Percentiles rank a stretch among this genome's conserved stretches.
Evolutionary conservation across 78 protist species (phyloP).

Genomic region (Salpingoeca rosetta): DNA sequence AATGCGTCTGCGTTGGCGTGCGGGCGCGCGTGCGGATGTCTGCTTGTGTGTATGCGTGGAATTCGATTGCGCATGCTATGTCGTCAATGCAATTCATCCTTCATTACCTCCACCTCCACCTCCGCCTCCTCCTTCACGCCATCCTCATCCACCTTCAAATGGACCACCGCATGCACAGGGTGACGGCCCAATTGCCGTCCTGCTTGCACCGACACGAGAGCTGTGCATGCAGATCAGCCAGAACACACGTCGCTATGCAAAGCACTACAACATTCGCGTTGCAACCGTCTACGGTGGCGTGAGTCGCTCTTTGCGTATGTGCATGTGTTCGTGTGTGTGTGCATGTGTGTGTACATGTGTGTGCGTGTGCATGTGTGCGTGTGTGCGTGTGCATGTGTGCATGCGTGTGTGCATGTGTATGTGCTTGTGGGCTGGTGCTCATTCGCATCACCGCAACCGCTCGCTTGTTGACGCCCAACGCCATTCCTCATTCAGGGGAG

Average conservation of each 20-base stretch:
- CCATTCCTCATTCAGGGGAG: conserved; percentile 71
- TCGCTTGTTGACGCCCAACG: conserved; percentile 18
- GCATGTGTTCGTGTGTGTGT: too few relatives aligned
- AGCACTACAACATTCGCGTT: conserved; percentile 50
- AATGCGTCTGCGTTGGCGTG: too few relatives aligned
- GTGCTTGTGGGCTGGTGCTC: not conserved
- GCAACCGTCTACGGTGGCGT: conserved; percentile 6
- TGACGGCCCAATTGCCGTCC: conserved; percentile 67
- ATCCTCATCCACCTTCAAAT: not conserved
- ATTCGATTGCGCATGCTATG: too few relatives aligned
- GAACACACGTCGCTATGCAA: conserved; percentile 2
- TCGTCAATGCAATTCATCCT: not conserved
- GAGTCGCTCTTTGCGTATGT: too few relatives aligned
- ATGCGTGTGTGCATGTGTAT: not conserved
- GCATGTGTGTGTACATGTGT: not conserved
- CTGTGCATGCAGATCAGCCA: conserved; percentile 1
- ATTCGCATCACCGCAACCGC: not conserved
- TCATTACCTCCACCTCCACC: too few relatives aligned
- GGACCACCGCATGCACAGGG: too few relatives aligned
- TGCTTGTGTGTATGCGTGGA: too few relatives aligned
- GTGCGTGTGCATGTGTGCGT: not conserved
- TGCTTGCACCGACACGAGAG: conserved; percentile 70
- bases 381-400: not conserved
- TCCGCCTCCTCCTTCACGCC: not conserved
- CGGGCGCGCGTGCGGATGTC: too few relatives aligned